Conservation (phyloP, 2,329 filamentous ascomycete species). For the Thielaviopsis punctulata region DNA sequence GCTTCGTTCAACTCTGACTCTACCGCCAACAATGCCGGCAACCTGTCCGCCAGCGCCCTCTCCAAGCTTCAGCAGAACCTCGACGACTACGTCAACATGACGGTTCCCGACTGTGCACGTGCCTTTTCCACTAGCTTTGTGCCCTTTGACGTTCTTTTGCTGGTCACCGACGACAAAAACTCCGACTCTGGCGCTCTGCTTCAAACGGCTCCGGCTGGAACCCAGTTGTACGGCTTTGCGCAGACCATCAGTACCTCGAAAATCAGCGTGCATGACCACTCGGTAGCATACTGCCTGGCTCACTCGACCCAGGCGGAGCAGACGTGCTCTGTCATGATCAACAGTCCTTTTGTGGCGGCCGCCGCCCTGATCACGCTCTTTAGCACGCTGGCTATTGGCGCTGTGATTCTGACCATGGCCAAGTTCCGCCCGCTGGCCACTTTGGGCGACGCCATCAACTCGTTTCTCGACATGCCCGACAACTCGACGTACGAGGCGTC, state of each 20-base stretch:
- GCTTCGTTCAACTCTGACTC: slow-evolving; percentile 22
- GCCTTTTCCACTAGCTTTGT: slow-evolving; percentile 18
- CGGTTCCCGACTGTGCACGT: slow-evolving; percentile 18
- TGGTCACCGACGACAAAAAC: slow-evolving; percentile 17
- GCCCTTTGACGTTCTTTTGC: slow-evolving; percentile 20
- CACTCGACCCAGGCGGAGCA: slow-evolving; percentile 13
- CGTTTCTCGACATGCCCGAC: slow-evolving; percentile 31
- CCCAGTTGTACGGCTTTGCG: slow-evolving; percentile 12
- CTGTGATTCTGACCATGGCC: slow-evolving; percentile 23
- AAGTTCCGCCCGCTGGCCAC: slow-evolving; percentile 29
- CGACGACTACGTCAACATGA: slow-evolving; percentile 17
- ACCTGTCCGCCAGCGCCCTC: slow-evolving; percentile 13
- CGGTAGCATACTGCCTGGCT: slow-evolving; percentile 19
- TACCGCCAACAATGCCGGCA: slow-evolving; percentile 19
- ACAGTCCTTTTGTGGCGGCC: slow-evolving; percentile 25
- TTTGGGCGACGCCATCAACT: slow-evolving; percentile 32
- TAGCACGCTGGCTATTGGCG: slow-evolving; percentile 17
- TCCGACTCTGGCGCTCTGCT: slow-evolving; percentile 17
- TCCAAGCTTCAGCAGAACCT: slow-evolving; percentile 19
- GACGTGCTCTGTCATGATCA: slow-evolving; percentile 26
- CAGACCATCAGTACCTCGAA: slow-evolving; percentile 1
- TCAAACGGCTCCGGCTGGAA: slow-evolving; percentile 18
- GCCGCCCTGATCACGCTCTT: slow-evolving; percentile 25
- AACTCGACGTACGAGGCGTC: slow-evolving; percentile 24
- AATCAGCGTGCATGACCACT: neutral